Evolutionary conservation across 2,329 filamentous ascomycete genomes (phyloP), one percentile per base, ranked within the genome.

Genomic region (Pseudocercospora crystallina): DNA sequence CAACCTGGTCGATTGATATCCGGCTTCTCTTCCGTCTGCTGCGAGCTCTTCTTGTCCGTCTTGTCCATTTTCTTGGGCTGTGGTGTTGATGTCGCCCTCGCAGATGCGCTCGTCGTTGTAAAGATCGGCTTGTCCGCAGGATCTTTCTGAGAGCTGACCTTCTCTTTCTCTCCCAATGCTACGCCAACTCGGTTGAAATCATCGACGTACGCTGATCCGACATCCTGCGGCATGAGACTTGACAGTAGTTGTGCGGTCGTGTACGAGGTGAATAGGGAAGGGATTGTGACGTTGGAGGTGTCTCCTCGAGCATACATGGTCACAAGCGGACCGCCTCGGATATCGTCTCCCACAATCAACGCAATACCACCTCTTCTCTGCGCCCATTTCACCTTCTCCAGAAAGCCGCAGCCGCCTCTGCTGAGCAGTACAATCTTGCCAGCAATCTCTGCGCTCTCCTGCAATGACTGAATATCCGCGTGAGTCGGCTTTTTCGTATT

Each of bases 251-350:
- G 92, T 1, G 94, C 94, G 0, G 92, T 97, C 0, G 90, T 97
- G 61, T 94, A 84, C 0, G 92, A 95, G 0, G 94, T 97, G 71
- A 99, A 99, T 8, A 97, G 79, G 0, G 94, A 89, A 1, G 94
- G 91, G 47, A 99, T 96, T 0, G 90, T 90, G 59, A 97, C 82
- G 64, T 96, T 96, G 31, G 91, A 95, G 3, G 92, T 96, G 66
- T 97, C 91, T 33, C 92, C 94, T 64, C 89, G 84, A n/a, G 94
- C 94, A 69, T 96, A 97, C 94, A 99, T 99, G 62, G 95, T 94
- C 43, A 97, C 89, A 54, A 99, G 75, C 32, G 87, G 87, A 3
- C 90, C 91, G 38, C 92, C 92, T 54, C 89, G 87, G 51, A 89
- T 86, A 69, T 96, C 88, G 69, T 99, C 94, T 20, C 94, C 94